Percentiles rank a stretch among this genome's conserved stretches.
phyloP scores from a whole-genome alignment of 257 asterid species.

The Agastache rugosa region DNA sequence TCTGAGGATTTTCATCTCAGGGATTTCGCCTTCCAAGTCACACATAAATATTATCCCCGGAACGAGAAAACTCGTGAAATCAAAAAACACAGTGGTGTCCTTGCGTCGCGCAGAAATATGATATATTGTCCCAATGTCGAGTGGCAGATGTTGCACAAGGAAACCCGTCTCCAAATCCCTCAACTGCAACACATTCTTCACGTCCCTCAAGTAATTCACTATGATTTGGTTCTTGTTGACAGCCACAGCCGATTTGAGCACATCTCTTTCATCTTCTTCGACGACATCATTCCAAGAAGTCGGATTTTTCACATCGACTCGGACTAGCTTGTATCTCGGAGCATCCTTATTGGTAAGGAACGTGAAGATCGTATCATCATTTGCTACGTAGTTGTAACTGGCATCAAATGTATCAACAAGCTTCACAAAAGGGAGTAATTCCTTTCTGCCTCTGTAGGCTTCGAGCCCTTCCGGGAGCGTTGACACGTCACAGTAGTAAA shows the following conservation, averaged over 20 bases:
- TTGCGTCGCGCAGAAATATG: conserved; percentile 70
- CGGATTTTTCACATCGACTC: conserved; percentile 65
- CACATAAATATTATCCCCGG: conserved; percentile 80
- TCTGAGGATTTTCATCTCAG: conserved; percentile 64
- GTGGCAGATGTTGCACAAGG: conserved; percentile 62
- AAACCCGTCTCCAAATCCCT: conserved; percentile 77
- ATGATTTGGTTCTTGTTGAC: conserved; percentile 66
- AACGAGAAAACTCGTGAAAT: conserved; percentile 79
- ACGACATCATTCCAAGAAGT: conserved; percentile 77
- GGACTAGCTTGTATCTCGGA: conserved; percentile 85
- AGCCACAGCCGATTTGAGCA: conserved; percentile 75
- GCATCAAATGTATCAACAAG: conserved; percentile 83
- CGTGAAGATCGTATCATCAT: conserved; percentile 78
- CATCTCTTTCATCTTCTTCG: conserved; percentile 73
- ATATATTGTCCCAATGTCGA: conserved; percentile 81
- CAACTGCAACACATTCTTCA: conserved; percentile 81
- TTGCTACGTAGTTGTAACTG: conserved; percentile 62
- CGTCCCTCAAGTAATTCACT: conserved; percentile 74
- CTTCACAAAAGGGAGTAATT: conserved; percentile 75
- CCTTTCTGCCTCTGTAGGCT: conserved; percentile 53
- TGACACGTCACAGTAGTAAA: conserved; percentile 77
- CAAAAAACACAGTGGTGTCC: conserved; percentile 59
- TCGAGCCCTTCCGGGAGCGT: conserved; percentile 65
- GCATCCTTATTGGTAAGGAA: conserved; percentile 85
- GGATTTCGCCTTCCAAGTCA: conserved; percentile 51